Conservation (phyloP, 2,329 filamentous ascomycete species). For the Aspergillus costaricaensis region DNA sequence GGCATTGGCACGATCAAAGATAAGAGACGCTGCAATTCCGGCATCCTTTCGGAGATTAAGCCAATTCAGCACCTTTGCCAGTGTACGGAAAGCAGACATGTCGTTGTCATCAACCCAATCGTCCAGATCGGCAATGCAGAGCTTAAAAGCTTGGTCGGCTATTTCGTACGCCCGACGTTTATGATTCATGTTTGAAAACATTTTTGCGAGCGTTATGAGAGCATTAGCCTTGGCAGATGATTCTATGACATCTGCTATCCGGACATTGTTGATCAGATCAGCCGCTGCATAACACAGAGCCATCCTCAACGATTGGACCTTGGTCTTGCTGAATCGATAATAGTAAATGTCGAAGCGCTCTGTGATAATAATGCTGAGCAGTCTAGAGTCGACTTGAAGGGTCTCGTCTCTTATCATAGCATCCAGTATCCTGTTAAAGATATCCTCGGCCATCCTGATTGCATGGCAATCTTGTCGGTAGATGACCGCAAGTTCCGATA, state of each 20-base stretch:
- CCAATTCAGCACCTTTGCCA: background rate
- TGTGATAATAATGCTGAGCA: background rate
- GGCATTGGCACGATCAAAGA: background rate
- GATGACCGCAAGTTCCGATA: slow-evolving; percentile 1
- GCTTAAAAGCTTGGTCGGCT: background rate
- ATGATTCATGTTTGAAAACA: background rate
- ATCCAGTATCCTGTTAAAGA: background rate
- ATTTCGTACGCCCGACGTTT: background rate
- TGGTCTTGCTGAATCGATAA: background rate
- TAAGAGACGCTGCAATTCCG: background rate
- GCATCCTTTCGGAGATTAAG: background rate
- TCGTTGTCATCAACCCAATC: background rate
- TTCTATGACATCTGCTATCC: background rate
- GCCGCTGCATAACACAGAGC: background rate
- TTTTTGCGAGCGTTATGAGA: background rate
- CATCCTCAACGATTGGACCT: background rate
- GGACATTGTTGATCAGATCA: background rate
- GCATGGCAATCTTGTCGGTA: slow-evolving; percentile 1
- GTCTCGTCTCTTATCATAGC: background rate
- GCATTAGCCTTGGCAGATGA: background rate
- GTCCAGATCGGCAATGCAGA: background rate
- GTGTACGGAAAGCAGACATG: background rate
- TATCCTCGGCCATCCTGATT: background rate
- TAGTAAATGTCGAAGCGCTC: slow-evolving; percentile 1
- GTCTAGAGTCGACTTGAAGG: background rate